Evolutionary conservation across 148 eudicot genomes (phyloP), one percentile per base, ranked within the genome.

Genomic region (Linanthus parryae): DNA sequence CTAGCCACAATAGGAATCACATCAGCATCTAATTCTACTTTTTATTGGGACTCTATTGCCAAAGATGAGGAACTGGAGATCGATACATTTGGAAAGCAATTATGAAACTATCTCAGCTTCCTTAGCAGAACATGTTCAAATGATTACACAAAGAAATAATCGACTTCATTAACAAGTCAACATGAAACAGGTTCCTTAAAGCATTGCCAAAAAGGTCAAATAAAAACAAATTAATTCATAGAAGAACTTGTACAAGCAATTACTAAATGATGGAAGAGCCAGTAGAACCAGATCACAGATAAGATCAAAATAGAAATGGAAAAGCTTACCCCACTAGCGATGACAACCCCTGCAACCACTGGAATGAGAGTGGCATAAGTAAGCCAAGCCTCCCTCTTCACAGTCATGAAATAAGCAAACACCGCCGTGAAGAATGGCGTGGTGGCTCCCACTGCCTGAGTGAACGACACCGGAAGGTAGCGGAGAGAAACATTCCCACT

Each of bases 401-500:
- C 35, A 1, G 87, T 77, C 82, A 83, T 82, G 52, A 80, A 2
- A 64, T 77, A 86, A 0, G 90, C 86, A 43, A 86, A 86, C 4
- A 86, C 68, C 2, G 95, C 95, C 7, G 95, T 86, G 23, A 82
- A 86, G 41, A 86, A 86, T 3, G 95, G 95, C 50, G 95, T 86
- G 29, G 95, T 86, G 23, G 90, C 85, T 42, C 90, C 95, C 31
- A 86, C 65, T 11, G 95, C 95, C 64, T 82, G 95, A 43, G 73
- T 86, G 23, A 86, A 86, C 42, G 87, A 79, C 33, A 86, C 90
- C 8, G 95, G 95, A 10, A 86, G 63, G 64, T 84, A 84, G 47
- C 79, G 52, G 0, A 88, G 75, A 7, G 96, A 81, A 4, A 88
- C 64, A 24, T 88, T 88, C 15, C 96, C 96, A 11, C 81, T 65